Conservation (phyloP, 108 stramenopile species). For the Pseudonitzschia multistriata region DNA sequence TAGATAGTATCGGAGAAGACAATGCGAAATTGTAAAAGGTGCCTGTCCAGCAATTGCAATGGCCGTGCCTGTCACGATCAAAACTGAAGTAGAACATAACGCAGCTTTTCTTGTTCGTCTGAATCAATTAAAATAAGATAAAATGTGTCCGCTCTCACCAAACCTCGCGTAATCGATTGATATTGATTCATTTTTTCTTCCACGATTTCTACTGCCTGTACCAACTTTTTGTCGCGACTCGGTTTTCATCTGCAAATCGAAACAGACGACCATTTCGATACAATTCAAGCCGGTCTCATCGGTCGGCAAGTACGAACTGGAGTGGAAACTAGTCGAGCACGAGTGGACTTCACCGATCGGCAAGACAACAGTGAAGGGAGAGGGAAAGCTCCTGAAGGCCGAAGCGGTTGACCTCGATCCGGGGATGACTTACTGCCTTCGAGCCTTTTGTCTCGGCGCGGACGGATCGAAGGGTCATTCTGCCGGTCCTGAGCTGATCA, state of each 20-base stretch:
- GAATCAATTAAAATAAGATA: no score
- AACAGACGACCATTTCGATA: conserved; percentile 41
- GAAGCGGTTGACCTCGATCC: conserved; percentile 39
- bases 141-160: no score
- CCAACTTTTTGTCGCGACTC: no score
- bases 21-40: no score
- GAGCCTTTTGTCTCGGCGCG: conserved; percentile 25
- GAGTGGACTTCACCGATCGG: conserved; percentile 11
- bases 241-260: neutral
- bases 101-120: no score
- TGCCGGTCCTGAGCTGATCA: conserved; percentile 47
- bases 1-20: conserved; percentile 69
- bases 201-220: no score
- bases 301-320: conserved; percentile 33
- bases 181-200: no score
- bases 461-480: conserved; percentile 30
- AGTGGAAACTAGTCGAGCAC: conserved; percentile 40
- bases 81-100: no score
- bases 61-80: neutral
- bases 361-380: neutral
- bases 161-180: no score
- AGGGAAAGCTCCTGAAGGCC: conserved; percentile 23
- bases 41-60: no score
- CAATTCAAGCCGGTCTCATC: conserved; percentile 41
- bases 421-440: conserved; percentile 55